phyloP scores from a whole-genome alignment of 2,329 filamentous ascomycete species.

The Exophiala calicioides region DNA sequence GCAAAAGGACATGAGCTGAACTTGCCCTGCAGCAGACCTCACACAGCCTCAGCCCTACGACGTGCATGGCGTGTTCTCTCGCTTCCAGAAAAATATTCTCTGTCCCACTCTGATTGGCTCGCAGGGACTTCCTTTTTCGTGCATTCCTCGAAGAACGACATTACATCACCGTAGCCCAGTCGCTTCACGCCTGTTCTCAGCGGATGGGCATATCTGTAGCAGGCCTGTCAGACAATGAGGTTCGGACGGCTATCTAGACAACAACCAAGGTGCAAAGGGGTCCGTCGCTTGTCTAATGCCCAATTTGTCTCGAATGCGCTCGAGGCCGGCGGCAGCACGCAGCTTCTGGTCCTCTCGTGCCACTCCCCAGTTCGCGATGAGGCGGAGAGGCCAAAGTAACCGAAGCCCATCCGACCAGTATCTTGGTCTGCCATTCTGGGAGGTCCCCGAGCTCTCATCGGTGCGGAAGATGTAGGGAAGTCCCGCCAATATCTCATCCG shows the following conservation, averaged over 20 bases:
- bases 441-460: background rate
- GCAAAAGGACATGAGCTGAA: too few species aligned
- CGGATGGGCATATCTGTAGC: too few species aligned
- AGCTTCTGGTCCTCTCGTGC: conserved; percentile 14
- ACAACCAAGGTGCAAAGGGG: too few species aligned
- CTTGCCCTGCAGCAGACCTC: too few species aligned
- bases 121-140: background rate
- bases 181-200: too few species aligned
- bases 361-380: conserved; percentile 9
- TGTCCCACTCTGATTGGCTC: conserved; percentile 1
- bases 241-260: background rate
- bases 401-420: conserved; percentile 25
- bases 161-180: too few species aligned
- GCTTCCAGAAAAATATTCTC: too few species aligned
- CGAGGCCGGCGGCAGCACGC: conserved; percentile 2
- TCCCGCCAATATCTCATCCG: conserved; percentile 17
- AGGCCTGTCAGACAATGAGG: background rate
- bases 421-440: background rate
- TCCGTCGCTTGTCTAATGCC: conserved; percentile 3
- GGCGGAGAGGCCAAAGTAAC: conserved; percentile 24
- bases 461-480: conserved; percentile 3
- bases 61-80: too few species aligned
- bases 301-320: conserved; percentile 8
- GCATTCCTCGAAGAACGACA: background rate
- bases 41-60: too few species aligned